Evolutionary conservation across 176 grass and related monocot genomes (phyloP), one percentile per base, ranked within the genome.

Genomic region (Musa acuminata): DNA sequence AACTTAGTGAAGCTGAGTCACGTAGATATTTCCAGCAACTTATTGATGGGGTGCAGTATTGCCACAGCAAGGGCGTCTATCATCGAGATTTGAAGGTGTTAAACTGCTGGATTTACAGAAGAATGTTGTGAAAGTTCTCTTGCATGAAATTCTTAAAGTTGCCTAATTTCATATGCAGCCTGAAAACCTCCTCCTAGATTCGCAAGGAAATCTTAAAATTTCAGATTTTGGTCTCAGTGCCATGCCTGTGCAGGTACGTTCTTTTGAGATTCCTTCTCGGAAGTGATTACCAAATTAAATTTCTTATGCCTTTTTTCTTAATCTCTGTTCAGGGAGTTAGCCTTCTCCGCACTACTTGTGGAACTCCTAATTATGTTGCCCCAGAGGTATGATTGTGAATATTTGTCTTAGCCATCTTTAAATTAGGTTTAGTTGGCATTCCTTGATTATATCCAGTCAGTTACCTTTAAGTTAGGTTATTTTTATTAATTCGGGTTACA

Each of bases 301-400:
- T 58, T 23, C 17, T 54, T n/a, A 8, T 57, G 63, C 22, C 62
- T 84, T 19, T 52, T 79, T 79, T 58, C 7, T 87, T 81, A 74
- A 55, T 13, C 79, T 72, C 55, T 17, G 54, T 93, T 59, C 77
- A 98, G 95, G 90, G 88, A 80, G 80, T 77, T 67, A 72, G 72
- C 51, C 75, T 98, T 79, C 68, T 98, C 67, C 87, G 69, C 57
- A 93, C 95, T 63, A 98, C 95, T 48, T 98, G 95, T 91, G 95
- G 95, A 80, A 98, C 95, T 19, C 95, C 95, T 9, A 98, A 98
- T 77, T 98, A 98, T 98, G 95, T 98, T 71, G 95, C 95, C 85
- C 90, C 95, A 54, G 95, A 98, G 90, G 95, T 98, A 83, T 26
- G 62, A 73, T 11, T 49, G 14, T 64, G n/a, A 8, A 52, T 29